These are phyloP conservation scores for Xanthoconium separans DNA, from an alignment of 1,284 basidiomycete genomes.

Conservation along the genomic window DNA sequence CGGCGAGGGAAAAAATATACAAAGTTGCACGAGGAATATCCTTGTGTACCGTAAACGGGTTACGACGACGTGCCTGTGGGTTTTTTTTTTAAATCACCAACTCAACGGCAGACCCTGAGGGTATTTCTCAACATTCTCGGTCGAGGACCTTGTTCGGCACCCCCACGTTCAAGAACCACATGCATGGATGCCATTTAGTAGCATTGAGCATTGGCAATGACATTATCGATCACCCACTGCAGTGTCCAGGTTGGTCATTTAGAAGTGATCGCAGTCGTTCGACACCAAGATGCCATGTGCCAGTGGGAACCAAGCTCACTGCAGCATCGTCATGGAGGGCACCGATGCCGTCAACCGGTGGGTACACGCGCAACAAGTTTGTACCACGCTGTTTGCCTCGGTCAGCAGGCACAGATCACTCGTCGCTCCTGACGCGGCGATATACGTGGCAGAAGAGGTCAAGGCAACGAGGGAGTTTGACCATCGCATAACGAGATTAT, in stretches of 20 bases:
- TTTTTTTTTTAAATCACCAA: not conserved
- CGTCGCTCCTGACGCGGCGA: not conserved
- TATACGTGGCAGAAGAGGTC: conserved; percentile 19
- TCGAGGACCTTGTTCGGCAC: too few species aligned
- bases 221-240: not conserved
- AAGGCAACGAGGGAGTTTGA: conserved; percentile 11
- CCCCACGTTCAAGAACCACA: too few species aligned
- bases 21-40: conserved; percentile 5
- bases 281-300: conserved; percentile 1
- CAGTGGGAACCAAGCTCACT: not conserved
- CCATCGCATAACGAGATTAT: not conserved
- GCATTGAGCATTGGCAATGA: not conserved
- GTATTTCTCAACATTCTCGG: not conserved
- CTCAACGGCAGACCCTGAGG: not conserved
- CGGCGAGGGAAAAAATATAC: conserved; percentile 8
- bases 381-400: conserved; percentile 7
- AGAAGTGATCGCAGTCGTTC: not conserved
- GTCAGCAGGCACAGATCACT: not conserved
- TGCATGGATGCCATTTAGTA: not conserved
- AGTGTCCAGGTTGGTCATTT: not conserved
- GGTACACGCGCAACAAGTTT: not conserved
- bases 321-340: conserved; percentile 2
- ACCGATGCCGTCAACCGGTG: conserved; percentile 11
- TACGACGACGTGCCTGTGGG: conserved; percentile 12
- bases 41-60: conserved; percentile 12